A percentile compares a stretch with the other conserved stretches of the same genome.
Conservation (phyloP, 768 basidiomycete species). For the Naganishia onofrii region DNA sequence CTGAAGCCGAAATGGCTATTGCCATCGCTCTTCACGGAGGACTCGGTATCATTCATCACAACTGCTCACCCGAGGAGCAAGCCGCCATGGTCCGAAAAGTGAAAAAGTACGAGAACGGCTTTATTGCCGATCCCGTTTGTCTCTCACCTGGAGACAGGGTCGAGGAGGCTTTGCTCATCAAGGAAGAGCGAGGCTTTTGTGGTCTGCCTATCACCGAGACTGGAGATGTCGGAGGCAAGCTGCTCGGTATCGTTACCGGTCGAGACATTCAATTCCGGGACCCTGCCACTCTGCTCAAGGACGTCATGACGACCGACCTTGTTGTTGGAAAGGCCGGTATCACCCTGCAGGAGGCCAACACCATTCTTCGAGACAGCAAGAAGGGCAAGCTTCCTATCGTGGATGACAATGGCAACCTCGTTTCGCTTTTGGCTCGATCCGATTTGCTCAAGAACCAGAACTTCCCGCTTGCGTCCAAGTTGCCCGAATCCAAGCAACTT, state of each 20-base stretch:
- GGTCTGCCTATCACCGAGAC: conserved; percentile 96
- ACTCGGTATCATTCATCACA: conserved; percentile 97
- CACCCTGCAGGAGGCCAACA: conserved; percentile 86
- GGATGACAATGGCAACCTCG: conserved; percentile 64
- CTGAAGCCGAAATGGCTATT: conserved; percentile 67
- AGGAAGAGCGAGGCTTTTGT: conserved; percentile 84
- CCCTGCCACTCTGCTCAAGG: conserved; percentile 62
- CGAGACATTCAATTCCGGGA: conserved; percentile 93
- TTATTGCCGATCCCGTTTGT: conserved; percentile 91
- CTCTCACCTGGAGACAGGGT: conserved; percentile 73
- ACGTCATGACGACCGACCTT: conserved; percentile 85
- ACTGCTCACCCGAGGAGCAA: conserved; percentile 69
- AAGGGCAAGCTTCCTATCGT: conserved; percentile 95
- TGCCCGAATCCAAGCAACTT: conserved; percentile 85
- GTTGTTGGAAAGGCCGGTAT: conserved; percentile 85
- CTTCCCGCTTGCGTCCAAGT: conserved; percentile 90
- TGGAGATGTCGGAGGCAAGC: conserved; percentile 80
- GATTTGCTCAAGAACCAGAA: conserved; percentile 97
- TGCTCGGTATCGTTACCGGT: conserved; percentile 92
- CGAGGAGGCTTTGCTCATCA: conserved; percentile 88
- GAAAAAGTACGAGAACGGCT: conserved; percentile 97
- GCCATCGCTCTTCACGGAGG: conserved; percentile 74
- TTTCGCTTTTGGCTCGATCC: conserved; percentile 87
- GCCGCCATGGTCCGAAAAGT: conserved; percentile 97
- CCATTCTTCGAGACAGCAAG: conserved; percentile 89